These are phyloP conservation scores for Macadamia integrifolia DNA, from an alignment of 164 flowering plant genomes.

Conservation along the genomic window DNA sequence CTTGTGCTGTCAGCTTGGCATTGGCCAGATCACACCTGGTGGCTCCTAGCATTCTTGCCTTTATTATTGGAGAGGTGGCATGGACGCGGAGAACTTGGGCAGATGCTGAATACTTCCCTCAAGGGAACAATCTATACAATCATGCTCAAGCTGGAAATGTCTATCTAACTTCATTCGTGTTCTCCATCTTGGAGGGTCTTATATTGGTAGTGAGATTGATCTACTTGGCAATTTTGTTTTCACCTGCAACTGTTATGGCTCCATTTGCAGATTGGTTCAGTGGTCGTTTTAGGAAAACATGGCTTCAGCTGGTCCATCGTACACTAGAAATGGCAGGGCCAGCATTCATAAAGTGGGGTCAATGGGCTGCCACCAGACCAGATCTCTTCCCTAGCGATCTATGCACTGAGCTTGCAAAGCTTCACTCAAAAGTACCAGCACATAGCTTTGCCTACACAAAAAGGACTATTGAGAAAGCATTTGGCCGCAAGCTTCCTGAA, in stretches of 20 bases:
- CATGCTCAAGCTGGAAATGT: conserved; percentile 63
- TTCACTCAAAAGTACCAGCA: conserved; percentile 73
- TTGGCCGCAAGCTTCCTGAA: conserved; percentile 77
- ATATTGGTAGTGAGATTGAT: conserved; percentile 51
- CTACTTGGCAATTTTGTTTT: conserved; percentile 52
- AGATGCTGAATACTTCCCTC: conserved; percentile 29
- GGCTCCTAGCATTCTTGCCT: conserved; percentile 56
- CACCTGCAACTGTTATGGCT: conserved; percentile 67
- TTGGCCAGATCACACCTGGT: conserved; percentile 45
- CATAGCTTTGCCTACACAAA: conserved; percentile 75
- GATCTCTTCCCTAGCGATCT: conserved; percentile 79
- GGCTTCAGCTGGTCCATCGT: conserved; percentile 64
- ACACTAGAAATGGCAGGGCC: conserved; percentile 79
- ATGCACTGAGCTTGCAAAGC: conserved; percentile 65
- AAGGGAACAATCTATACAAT: conserved; percentile 38
- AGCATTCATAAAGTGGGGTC: conserved; percentile 94
- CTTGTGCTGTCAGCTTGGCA: conserved; percentile 67
- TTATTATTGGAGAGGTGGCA: conserved; percentile 55
- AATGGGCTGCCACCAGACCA: conserved; percentile 92
- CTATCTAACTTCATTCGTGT: conserved; percentile 33
- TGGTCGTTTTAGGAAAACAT: conserved; percentile 40
- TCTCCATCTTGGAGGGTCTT: conserved; percentile 38
- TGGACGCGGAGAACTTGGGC: conserved; percentile 36
- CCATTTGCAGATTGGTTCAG: conserved; percentile 67
- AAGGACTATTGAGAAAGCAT: conserved; percentile 68